Evolutionary conservation across 257 asterid genomes (phyloP).

Genomic region (Solanum dulcamara): DNA sequence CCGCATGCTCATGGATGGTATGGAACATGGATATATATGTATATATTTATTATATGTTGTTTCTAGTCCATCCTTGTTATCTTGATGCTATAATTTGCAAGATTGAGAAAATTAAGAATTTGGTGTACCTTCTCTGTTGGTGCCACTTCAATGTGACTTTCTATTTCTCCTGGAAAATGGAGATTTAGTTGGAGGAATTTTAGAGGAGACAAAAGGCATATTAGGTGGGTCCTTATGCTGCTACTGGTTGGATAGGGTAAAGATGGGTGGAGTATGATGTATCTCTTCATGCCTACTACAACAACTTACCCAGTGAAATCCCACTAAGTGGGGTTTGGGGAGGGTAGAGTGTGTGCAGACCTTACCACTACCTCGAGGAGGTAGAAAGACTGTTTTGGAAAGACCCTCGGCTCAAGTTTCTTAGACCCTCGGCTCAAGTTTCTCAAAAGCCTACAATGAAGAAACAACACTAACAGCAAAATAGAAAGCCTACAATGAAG

Average conservation of each 20-base stretch:
- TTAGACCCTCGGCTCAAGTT: no score
- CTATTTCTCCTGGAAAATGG: neutral
- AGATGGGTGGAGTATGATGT: neutral
- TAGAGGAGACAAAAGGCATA: neutral
- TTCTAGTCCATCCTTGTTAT: neutral
- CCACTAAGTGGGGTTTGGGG: no score
- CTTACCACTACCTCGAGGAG: no score
- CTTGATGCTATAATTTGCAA: neutral
- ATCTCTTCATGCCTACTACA: neutral
- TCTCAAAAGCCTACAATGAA: no score
- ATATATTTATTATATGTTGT: neutral
- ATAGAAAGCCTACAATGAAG: no score
- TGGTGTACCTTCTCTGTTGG: neutral
- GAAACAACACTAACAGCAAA: no score
- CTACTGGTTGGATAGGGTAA: neutral
- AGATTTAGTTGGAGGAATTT: neutral
- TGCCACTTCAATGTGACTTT: neutral
- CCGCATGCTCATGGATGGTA: constrained; percentile 99
- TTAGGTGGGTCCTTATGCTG: neutral
- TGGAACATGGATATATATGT: neutral
- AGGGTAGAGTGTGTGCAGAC: no score
- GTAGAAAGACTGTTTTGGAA: no score
- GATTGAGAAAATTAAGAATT: neutral
- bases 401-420: no score
- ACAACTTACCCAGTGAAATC: no score